Evolutionary conservation across 2,329 filamentous ascomycete species (phyloP), one percentile per base, ranked within the genome.

Genomic region (Talaromyces sp.): DNA sequence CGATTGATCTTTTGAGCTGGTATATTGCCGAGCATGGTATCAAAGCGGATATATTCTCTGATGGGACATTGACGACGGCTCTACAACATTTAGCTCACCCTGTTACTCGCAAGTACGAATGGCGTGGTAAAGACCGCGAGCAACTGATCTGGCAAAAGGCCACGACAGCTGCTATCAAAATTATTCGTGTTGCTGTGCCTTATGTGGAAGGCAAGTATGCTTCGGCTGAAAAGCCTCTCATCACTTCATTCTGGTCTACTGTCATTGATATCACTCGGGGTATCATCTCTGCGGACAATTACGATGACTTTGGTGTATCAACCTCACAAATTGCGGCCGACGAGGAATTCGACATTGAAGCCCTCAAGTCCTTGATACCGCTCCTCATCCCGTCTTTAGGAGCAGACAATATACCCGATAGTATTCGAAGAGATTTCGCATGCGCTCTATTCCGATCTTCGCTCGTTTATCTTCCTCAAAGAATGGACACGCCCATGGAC

Each of bases 391-490:
- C 92, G 0, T 80, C 86, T 1, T 84, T 98, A 0, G 91, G 93
- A 1, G 85, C 87, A 0, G 74, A 85, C 5, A 78, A 81, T 1
- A 85, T 97, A 6, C 82, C 88, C 0, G 89, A 93, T 68, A 81
- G 82, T 68, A 86, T 89, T 2, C 87, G 92, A 47, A 85, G 85
- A 62, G 79, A 85, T 1, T 97, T 93, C 72, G 87, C 90, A 0
- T 85, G 89, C 69, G 89, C 88, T 27, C 84, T 99, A 1, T 96
- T 98, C 79, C 83, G 85, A 54, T 91, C 88, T 34, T 97, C 93
- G 1, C 87, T 97, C 65, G 88, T 97, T 60, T 92, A 97, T 74
- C 77, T 84, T 0, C 86, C 88, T 0, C 88, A 92, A 69, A 82
- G 84, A 13, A 81, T 83, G 80, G 81, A 90, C 82, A 72, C 90